These are phyloP conservation scores for Plantago coronopus DNA, from an alignment of 305 asterid genomes.

Conservation along the genomic window DNA sequence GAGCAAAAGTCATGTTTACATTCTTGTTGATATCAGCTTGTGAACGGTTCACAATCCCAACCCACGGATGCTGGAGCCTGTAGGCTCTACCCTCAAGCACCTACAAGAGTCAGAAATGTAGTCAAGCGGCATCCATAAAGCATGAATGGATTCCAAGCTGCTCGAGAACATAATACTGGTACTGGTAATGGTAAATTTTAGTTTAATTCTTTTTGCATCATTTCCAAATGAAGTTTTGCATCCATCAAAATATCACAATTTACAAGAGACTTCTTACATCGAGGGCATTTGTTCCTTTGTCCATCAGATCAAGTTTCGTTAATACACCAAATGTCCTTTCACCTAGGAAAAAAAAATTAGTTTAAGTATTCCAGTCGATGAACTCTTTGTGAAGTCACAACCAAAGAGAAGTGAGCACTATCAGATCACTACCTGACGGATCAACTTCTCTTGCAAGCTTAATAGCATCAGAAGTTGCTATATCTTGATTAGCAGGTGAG, in stretches of 20 bases:
- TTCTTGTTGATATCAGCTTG: constrained; percentile 96
- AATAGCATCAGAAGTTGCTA: constrained; percentile 96
- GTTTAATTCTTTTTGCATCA: no score
- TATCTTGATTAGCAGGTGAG: constrained; percentile 98
- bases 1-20: constrained; percentile 79
- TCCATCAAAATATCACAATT: constrained; percentile 19
- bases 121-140: constrained; percentile 17
- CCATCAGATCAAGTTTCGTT: constrained; percentile 97
- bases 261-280: constrained; percentile 54
- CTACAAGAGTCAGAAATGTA: constrained; percentile 33
- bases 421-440: constrained; percentile 61
- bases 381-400: constrained; percentile 13
- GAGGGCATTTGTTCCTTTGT: constrained; percentile 84
- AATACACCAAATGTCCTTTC: constrained; percentile 92
- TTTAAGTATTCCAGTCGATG: constrained; percentile 4
- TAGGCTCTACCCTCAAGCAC: constrained; percentile 94
- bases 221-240: constrained; percentile 15
- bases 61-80: constrained; percentile 96
- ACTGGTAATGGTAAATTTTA: background rate
- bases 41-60: constrained; percentile 92
- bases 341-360: constrained; percentile 38
- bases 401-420: constrained; percentile 13
- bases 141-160: constrained; percentile 1
- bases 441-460: constrained; percentile 97
- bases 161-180: constrained; percentile 23